Evolutionary conservation across 2,329 filamentous ascomycete species (phyloP).

Genomic region (Emmonsiellopsis sp.): DNA sequence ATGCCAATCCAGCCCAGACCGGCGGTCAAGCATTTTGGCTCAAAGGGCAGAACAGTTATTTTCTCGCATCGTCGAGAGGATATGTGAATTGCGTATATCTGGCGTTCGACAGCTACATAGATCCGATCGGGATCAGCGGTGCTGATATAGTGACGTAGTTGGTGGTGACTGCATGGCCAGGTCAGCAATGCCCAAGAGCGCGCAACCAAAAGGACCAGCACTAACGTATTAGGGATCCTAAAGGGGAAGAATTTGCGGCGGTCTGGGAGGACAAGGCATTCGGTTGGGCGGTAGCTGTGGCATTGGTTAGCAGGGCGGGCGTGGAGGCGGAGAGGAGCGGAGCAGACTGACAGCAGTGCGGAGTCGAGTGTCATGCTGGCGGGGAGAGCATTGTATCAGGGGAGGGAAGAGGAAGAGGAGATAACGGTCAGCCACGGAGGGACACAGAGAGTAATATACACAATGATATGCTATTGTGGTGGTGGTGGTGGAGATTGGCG

Average conservation of each 20-base stretch:
- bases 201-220: slow-evolving; percentile 8
- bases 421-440: not conserved
- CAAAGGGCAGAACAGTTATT: slow-evolving; percentile 61
- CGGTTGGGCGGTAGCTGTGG: slow-evolving; percentile 55
- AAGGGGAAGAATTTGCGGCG: slow-evolving; percentile 60
- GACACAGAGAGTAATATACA: not conserved
- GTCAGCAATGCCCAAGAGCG: not conserved
- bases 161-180: slow-evolving; percentile 28
- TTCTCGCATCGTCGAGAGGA: slow-evolving; percentile 62
- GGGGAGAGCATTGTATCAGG: slow-evolving; percentile 2
- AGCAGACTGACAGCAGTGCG: slow-evolving; percentile 24
- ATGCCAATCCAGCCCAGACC: slow-evolving; percentile 83
- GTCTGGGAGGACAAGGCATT: slow-evolving; percentile 52
- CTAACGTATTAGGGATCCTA: slow-evolving; percentile 57
- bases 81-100: slow-evolving; percentile 66
- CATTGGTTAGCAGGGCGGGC: slow-evolving; percentile 10
- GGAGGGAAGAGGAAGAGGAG: slow-evolving; percentile 2
- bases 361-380: slow-evolving; percentile 36
- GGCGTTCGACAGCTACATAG: slow-evolving; percentile 72
- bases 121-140: slow-evolving; percentile 66
- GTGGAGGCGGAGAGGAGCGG: slow-evolving; percentile 6
- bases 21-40: slow-evolving; percentile 78
- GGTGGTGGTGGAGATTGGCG: not conserved
- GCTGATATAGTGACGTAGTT: slow-evolving; percentile 79
- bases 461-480: not conserved